Percentiles rank a stretch among this genome's conserved stretches.
phyloP scores from a whole-genome alignment of 768 basidiomycete species.

The Strobilomyces echinocephalus region DNA sequence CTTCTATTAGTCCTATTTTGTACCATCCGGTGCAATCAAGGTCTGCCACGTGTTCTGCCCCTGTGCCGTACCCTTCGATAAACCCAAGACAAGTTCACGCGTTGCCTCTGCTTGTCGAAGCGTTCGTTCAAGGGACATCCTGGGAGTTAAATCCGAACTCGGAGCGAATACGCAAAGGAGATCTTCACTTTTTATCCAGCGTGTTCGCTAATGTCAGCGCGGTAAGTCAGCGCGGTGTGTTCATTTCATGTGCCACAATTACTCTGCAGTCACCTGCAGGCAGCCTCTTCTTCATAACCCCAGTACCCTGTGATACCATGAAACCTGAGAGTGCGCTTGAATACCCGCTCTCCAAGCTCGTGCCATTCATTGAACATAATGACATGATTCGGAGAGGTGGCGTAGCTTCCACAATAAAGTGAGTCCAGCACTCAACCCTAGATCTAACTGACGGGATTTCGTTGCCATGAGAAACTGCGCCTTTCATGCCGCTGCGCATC shows the following conservation, averaged over 20 bases:
- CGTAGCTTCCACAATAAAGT: constrained; percentile 87
- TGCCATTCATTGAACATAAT: constrained; percentile 85
- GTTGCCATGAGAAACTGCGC: constrained; percentile 61
- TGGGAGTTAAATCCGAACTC: constrained; percentile 46
- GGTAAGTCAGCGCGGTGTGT: constrained; percentile 41
- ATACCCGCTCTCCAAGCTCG: constrained; percentile 78
- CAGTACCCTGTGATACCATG: constrained; percentile 49
- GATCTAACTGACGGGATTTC: constrained; percentile 8
- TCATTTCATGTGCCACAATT: neutral
- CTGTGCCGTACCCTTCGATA: constrained; percentile 63
- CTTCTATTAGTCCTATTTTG: constrained; percentile 41
- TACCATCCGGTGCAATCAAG: constrained; percentile 76
- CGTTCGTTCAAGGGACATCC: constrained; percentile 73
- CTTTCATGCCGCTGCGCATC: constrained; percentile 65
- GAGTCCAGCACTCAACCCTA: constrained; percentile 14
- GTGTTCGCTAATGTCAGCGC: constrained; percentile 90
- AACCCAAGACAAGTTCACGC: constrained; percentile 54
- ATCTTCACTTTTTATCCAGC: constrained; percentile 86
- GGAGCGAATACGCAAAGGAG: constrained; percentile 60
- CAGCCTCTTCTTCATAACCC: constrained; percentile 73
- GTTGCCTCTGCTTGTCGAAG: constrained; percentile 81
- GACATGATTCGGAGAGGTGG: constrained; percentile 86
- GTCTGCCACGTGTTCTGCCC: constrained; percentile 72
- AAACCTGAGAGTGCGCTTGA: constrained; percentile 48
- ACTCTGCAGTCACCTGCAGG: constrained; percentile 62